These are phyloP conservation scores for Chlamydomonas sphaeroides DNA, from an alignment of 139 green algal species.

Conservation along the genomic window DNA sequence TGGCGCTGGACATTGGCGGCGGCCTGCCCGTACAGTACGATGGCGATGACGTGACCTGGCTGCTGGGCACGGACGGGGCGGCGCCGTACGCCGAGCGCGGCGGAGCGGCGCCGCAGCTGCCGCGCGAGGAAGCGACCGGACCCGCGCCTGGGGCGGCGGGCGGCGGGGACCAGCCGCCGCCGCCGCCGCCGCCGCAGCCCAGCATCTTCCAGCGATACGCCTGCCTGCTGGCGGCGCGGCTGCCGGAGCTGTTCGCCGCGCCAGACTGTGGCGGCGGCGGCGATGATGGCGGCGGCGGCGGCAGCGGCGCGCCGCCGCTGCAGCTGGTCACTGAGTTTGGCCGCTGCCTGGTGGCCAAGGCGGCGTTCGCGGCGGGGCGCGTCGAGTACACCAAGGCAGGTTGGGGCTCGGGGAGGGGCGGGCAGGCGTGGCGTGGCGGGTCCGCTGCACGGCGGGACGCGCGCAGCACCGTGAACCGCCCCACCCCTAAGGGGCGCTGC, in stretches of 20 bases:
- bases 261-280: neutral
- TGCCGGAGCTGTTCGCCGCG: too few species aligned
- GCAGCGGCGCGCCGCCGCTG: neutral
- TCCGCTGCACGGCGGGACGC: too few species aligned
- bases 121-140: neutral
- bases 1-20: conserved; percentile 43
- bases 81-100: neutral
- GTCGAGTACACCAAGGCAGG: conserved; percentile 59
- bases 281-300: neutral
- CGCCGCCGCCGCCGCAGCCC: too few species aligned
- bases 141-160: too few species aligned
- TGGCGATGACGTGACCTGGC: conserved; percentile 24
- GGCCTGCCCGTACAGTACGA: conserved; percentile 48
- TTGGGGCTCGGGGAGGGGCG: too few species aligned
- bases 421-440: too few species aligned
- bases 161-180: too few species aligned
- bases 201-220: too few species aligned
- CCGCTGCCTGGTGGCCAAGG: conserved; percentile 52
- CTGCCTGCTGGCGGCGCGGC: too few species aligned
- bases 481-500: too few species aligned
- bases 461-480: too few species aligned
- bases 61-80: conserved; percentile 4
- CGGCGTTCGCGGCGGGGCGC: conserved; percentile 22
- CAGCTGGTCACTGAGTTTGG: conserved; percentile 53
- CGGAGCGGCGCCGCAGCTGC: neutral